Evolutionary conservation across 1,284 basidiomycete species (phyloP), one percentile per base, ranked within the genome.

Genomic region (Apiotrichum sp.): DNA sequence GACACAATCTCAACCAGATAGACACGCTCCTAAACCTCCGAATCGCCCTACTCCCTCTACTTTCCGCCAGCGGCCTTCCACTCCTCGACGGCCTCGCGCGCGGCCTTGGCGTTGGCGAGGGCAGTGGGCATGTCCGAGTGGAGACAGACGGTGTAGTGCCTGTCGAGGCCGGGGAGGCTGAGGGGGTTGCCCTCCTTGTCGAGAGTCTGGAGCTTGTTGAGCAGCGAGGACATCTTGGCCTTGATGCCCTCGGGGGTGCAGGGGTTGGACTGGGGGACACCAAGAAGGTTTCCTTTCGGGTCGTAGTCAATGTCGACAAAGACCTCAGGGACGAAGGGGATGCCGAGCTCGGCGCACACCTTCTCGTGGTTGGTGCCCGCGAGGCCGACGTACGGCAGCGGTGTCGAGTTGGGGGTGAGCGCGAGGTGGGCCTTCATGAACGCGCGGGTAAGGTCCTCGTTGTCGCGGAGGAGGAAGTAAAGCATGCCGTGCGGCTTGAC

Each of bases 141-240:
- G 16, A 62, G 57, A 50, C 86, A 67, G 69, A 89, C 87, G 52
- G 84, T 88, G 59, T 89, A 79, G 73, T 90, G 88, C 22, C 60
- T 40, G 6, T 51, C 11, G 1, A 52, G 48, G 16, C 43, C 56
- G 5, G 52, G 54, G 31, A 62, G 52, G 9, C 39, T 40, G 6
- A 62, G 50, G 36, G 32, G 14, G 39, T 58, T 56, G 42, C 57
- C 60, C 48, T 62, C 48, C 52, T 56, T 58, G 55, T 62, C 57
- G 9, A 45, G 34, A 22, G 57, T 55, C 2, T 45, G 35, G 14
- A 43, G 44, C 72, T 88, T 86, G n/a, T 78, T 81, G 70, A 88
- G 86, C 65, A 84, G 82, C 72, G 88, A 86, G 14, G 78, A 80
- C 70, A 88, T 84, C 68, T 88, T 89, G 59, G 80, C 80, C 76